phyloP scores from a whole-genome alignment of 768 basidiomycete species.

The Podaxis sp. region DNA sequence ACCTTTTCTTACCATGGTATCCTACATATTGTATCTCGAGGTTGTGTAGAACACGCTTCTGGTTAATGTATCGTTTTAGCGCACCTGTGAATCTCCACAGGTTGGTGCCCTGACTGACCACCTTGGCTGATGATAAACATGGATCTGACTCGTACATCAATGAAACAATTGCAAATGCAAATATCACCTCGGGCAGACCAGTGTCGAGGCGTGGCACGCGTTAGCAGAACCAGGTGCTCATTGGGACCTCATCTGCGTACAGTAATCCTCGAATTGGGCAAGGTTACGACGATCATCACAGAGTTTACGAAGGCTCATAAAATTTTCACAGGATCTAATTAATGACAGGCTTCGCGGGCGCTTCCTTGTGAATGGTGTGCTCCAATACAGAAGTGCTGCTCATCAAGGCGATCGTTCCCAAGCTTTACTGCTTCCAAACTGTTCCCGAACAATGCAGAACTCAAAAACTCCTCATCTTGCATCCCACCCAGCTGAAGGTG shows the following conservation, averaged over 20 bases:
- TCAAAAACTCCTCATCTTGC: background rate
- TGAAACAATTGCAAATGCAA: too few species aligned
- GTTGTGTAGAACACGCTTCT: conserved; percentile 23
- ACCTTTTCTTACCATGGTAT: background rate
- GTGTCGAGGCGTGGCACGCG: too few species aligned
- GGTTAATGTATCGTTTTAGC: conserved; percentile 15
- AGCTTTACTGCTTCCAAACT: background rate
- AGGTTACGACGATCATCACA: too few species aligned
- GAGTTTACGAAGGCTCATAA: too few species aligned
- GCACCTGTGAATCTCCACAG: background rate
- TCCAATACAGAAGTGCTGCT: background rate
- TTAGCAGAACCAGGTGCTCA: too few species aligned
- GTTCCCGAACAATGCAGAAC: background rate
- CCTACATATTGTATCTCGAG: conserved; percentile 14
- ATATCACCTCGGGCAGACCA: too few species aligned
- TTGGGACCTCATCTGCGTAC: too few species aligned
- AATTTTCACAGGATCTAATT: too few species aligned
- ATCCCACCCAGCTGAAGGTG: background rate
- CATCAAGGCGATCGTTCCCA: background rate
- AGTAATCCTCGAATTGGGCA: too few species aligned
- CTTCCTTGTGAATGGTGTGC: background rate
- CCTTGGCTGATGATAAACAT: background rate
- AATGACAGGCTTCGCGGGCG: background rate
- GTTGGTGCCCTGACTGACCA: background rate
- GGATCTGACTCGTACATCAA: background rate